Evolutionary conservation across 2,329 filamentous ascomycete species (phyloP), one percentile per base, ranked within the genome.

Genomic region (Monosporascus ibericus): DNA sequence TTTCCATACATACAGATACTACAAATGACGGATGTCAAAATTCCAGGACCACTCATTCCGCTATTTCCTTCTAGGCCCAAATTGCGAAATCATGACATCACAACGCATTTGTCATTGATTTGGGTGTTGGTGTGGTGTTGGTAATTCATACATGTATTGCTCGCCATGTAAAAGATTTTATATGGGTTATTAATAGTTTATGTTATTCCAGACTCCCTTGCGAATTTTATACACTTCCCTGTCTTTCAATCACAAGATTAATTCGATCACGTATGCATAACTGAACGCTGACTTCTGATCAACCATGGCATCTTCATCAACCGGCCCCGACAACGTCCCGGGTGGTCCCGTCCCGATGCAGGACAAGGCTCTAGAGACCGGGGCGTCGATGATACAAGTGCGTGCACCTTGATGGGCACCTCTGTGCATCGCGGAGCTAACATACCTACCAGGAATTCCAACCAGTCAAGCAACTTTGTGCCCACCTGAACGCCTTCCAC

Each of bases 401-500:
- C 30, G 30, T 2, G 30, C 30, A 14, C 30, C 30, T 34, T 34
- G 30, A 34, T 34, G 30, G 30, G 30, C 11, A 34, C 14, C 30
- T 14, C 30, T 2, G 9, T 14, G 30, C 30, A 34, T 14, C 11
- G 2, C 11, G 4, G 30, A 34, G 9, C 50, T 44, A n/a, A 47
- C 34, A 49, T 30, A 51, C 51, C 2, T 3, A 6, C 51, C 39
- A 85, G 79, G 78, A 82, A 58, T 90, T 95, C 66, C 73, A 78
- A 0, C 89, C 90, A 0, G 70, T 90, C 6, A 86, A 89, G 62
- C 81, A 83, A 50, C 79, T 95, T 48, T 94, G 90, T 69, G 89
- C 88, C 1, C 88, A 92, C 64, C 76, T 95, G 1, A 92, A 94
- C 62, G 90, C 88, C n/a, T 92, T 92, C 64, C 90, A 95, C 64